Conservation (phyloP, 495 filamentous ascomycete species). For the Bryoglossum gracile region DNA sequence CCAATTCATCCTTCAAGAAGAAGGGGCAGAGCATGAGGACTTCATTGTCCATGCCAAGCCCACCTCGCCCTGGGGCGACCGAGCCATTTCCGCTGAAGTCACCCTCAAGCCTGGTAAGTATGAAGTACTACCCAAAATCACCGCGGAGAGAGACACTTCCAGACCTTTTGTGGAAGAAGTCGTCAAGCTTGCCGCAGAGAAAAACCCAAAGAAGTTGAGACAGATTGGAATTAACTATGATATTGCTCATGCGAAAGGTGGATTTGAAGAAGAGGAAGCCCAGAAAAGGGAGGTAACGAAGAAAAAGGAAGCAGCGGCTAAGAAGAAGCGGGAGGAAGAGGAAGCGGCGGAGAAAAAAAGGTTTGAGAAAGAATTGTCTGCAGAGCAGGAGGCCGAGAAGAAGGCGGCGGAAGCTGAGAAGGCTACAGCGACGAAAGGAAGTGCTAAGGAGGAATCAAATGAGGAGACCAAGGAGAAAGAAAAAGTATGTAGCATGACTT, state of each 20-base stretch:
- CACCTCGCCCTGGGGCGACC: slow-evolving; percentile 47
- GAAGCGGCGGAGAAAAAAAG: too few relatives aligned
- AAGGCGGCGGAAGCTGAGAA: slow-evolving; percentile 17
- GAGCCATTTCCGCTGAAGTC: slow-evolving; percentile 75
- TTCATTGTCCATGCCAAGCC: slow-evolving; percentile 67
- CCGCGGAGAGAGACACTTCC: slow-evolving; percentile 49
- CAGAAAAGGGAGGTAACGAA: slow-evolving; percentile 7
- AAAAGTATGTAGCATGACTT: too few relatives aligned
- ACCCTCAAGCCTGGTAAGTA: slow-evolving; percentile 77
- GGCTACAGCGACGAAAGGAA: slow-evolving; percentile 17
- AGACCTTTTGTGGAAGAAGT: slow-evolving; percentile 56
- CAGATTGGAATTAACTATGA: slow-evolving; percentile 76
- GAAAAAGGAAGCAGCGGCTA: slow-evolving; percentile 13
- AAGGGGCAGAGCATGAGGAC: slow-evolving; percentile 48
- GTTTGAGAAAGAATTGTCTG: slow-evolving; percentile 13
- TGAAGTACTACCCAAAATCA: slow-evolving; percentile 68
- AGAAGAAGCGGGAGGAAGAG: slow-evolving; percentile 8
- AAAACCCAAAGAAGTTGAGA: slow-evolving; percentile 69
- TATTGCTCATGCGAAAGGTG: slow-evolving; percentile 70
- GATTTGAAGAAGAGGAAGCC: slow-evolving; percentile 2
- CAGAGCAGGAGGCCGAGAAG: slow-evolving; percentile 30
- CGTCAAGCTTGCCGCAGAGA: slow-evolving; percentile 52
- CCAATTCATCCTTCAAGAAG: slow-evolving; percentile 74
- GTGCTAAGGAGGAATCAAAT: slow-evolving; percentile 1
- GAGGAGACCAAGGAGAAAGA: slow-evolving; percentile 35